Evolutionary conservation across 1,139 yeast genomes (phyloP).

Genomic region (Trichomonascaceae sp.): DNA sequence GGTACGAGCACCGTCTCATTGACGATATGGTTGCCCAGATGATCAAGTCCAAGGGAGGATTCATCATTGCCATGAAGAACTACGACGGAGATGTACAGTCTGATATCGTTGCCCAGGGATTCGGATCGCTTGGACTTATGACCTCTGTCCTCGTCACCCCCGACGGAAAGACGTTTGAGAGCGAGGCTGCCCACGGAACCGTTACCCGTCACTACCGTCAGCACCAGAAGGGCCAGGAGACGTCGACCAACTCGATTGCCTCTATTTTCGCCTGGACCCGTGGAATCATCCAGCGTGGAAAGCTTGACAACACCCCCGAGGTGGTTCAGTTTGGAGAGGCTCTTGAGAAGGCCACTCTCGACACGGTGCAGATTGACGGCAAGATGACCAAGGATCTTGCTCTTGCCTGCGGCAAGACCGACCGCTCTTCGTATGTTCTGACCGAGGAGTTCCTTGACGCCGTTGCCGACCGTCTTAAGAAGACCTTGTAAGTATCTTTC

Average conservation of each 20-base stretch:
- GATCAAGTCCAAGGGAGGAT: constrained; percentile 92
- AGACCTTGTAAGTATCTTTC: constrained; percentile 9
- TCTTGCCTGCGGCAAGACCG: constrained; percentile 73
- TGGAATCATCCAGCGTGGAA: constrained; percentile 85
- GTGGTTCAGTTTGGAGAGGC: constrained; percentile 66
- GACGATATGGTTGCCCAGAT: constrained; percentile 99
- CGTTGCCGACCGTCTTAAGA: constrained; percentile 42
- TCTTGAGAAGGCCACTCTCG: constrained; percentile 71
- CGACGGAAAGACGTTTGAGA: constrained; percentile 89
- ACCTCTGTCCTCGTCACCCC: constrained; percentile 89
- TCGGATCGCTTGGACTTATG: constrained; percentile 93
- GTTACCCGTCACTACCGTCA: constrained; percentile 94
- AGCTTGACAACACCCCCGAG: constrained; percentile 71
- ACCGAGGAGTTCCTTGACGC: constrained; percentile 87
- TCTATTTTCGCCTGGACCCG: constrained; percentile 95
- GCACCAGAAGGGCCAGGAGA: constrained; percentile 90
- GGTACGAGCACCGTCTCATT: constrained; percentile 92
- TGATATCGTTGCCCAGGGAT: constrained; percentile 95
- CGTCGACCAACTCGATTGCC: constrained; percentile 98
- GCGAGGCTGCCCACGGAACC: constrained; percentile 97
- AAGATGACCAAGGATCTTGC: constrained; percentile 96
- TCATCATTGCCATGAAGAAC: constrained; percentile 87
- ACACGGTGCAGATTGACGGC: constrained; percentile 74
- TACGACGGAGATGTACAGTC: constrained; percentile 97
- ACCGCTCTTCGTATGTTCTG: constrained; percentile 57